Evolutionary conservation across 352 stramenopile species (phyloP).

Genomic region (Phytophthora capsici): DNA sequence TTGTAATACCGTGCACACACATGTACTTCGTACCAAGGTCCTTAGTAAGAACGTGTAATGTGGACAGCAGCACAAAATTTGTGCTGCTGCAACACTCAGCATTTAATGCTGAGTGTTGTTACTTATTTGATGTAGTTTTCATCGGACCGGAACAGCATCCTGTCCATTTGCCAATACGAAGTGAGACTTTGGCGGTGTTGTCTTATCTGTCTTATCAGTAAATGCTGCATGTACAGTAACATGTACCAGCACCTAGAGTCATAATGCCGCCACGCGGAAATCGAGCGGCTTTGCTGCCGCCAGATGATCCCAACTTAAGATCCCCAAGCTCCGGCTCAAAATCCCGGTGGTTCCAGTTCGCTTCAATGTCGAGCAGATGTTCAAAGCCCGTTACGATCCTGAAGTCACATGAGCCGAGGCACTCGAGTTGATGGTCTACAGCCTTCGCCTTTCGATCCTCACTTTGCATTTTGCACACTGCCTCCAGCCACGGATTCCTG

Average conservation of each 20-base stretch:
- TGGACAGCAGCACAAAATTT: no score
- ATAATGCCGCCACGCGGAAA: background rate
- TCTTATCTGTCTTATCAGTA: no score
- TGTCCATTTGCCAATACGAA: no score
- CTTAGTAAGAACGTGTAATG: no score
- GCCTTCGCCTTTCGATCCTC: conserved; percentile 4
- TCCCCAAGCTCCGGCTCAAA: conserved; percentile 5
- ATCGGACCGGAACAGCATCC: no score
- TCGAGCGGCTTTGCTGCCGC: background rate
- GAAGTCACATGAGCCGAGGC: conserved; percentile 1
- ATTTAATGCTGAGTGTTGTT: no score
- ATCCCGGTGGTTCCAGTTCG: background rate
- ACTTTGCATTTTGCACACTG: conserved; percentile 8
- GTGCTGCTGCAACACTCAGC: no score
- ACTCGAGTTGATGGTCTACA: conserved; percentile 5
- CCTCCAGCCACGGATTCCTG: background rate
- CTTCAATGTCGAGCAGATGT: background rate
- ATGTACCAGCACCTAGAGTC: no score
- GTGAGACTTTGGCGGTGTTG: background rate
- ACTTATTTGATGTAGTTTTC: no score
- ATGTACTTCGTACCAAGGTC: no score
- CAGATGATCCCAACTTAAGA: conserved; percentile 12
- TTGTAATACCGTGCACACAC: no score
- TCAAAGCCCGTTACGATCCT: background rate
- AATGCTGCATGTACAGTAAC: no score